These are phyloP conservation scores for Sophora flavescens DNA, from an alignment of 306 rosid species.

Conservation along the genomic window DNA sequence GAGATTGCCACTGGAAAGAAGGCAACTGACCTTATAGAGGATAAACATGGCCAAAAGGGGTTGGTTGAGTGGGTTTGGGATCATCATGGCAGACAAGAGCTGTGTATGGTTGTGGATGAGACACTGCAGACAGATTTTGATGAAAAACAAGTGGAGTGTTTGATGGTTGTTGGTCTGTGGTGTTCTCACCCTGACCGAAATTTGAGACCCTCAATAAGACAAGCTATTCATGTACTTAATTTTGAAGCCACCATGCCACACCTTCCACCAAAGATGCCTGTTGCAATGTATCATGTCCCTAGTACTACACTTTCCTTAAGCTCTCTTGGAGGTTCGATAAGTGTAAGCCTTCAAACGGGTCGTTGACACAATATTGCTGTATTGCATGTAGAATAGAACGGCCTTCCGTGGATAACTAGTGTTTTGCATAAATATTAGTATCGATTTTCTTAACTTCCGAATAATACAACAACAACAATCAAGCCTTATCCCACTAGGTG, in stretches of 20 bases:
- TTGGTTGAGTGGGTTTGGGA: constrained; percentile 48
- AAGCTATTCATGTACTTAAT: constrained; percentile 44
- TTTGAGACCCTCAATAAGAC: constrained; percentile 44
- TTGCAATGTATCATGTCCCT: not conserved
- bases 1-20: constrained; percentile 45
- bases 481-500: no score
- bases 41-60: not conserved
- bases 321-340: not conserved
- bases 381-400: not conserved
- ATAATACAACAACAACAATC: no score
- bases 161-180: constrained; percentile 45
- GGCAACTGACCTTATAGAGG: not conserved
- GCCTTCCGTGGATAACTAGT: no score
- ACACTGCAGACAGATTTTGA: not conserved
- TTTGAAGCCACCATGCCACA: constrained; percentile 39
- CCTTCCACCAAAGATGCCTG: constrained; percentile 36
- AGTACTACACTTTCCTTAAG: not conserved
- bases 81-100: constrained; percentile 40
- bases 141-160: constrained; percentile 33
- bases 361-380: not conserved
- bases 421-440: no score
- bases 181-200: constrained; percentile 47
- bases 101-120: constrained; percentile 30
- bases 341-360: constrained; percentile 14
- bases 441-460: no score